A percentile compares a stretch with the other conserved stretches of the same genome.
Evolutionary conservation across 2,329 filamentous ascomycete species (phyloP).

Genomic region (Cytospora piceicola): DNA sequence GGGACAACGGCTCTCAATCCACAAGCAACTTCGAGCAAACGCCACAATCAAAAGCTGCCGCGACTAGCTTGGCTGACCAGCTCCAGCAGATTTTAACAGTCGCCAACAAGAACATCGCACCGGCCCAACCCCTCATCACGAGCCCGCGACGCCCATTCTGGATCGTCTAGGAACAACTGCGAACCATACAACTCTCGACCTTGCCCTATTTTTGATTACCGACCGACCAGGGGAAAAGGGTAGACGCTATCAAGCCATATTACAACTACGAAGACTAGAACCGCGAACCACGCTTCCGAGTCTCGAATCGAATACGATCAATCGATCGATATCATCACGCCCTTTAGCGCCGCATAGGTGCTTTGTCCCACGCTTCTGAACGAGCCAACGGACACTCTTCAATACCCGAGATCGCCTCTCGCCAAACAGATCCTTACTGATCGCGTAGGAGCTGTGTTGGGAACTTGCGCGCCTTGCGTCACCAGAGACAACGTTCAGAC

Average conservation of each 20-base stretch:
- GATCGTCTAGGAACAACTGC: not conserved
- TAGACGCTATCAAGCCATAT: not conserved
- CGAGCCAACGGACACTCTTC: conserved; percentile 1
- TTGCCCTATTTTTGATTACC: not conserved
- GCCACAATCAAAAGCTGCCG: not conserved
- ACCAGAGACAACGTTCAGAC: conserved; percentile 5
- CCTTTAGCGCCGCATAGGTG: not conserved
- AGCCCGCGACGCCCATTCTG: not conserved
- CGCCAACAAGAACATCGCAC: not conserved
- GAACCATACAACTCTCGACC: not conserved
- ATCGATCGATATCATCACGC: not conserved
- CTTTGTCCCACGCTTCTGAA: not conserved
- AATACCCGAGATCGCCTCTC: not conserved
- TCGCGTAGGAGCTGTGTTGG: not conserved
- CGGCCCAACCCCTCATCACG: not conserved
- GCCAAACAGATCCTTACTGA: not conserved
- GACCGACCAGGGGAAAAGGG: not conserved
- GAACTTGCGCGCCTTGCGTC: not conserved
- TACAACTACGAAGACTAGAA: not conserved
- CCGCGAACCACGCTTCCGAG: not conserved
- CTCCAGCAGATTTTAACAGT: conserved; percentile 24
- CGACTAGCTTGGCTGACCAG: conserved; percentile 13
- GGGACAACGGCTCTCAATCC: not conserved
- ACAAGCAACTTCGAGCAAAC: not conserved
- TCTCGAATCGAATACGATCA: not conserved